Conservation (phyloP, 2,329 filamentous ascomycete genomes). For the Pestalotiopsis sp. region DNA sequence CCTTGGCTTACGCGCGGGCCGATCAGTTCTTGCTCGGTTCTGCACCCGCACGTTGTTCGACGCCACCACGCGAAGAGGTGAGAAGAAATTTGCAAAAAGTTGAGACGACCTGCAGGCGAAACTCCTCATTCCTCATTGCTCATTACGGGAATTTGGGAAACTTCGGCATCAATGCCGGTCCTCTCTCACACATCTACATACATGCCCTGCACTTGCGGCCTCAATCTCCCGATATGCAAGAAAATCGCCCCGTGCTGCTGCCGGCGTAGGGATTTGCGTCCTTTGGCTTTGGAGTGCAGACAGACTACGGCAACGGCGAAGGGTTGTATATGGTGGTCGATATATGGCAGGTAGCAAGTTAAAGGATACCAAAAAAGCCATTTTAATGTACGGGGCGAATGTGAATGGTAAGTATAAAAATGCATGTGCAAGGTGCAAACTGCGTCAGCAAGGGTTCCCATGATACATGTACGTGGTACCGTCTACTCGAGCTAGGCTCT, state of each 20-base stretch:
- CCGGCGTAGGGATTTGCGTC: background rate
- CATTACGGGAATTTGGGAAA: background rate
- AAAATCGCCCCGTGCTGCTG: slow-evolving; percentile 25
- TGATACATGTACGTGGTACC: slow-evolving; percentile 23
- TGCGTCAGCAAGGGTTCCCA: background rate
- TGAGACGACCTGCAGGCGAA: background rate
- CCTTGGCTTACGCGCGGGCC: background rate
- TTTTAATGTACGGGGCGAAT: too few species aligned
- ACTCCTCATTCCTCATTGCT: background rate
- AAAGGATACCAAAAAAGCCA: too few species aligned
- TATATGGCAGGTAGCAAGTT: too few species aligned
- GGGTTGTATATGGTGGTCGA: too few species aligned
- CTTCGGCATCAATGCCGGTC: slow-evolving; percentile 21
- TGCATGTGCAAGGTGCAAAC: background rate
- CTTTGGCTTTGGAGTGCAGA: background rate
- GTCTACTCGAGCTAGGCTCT: slow-evolving; percentile 25
- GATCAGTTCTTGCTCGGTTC: slow-evolving; percentile 5
- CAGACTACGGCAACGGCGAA: background rate
- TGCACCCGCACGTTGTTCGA: background rate
- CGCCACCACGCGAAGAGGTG: background rate
- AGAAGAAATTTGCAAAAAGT: background rate
- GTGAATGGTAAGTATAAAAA: background rate
- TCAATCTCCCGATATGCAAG: slow-evolving; percentile 31
- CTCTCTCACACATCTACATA: slow-evolving; percentile 25
- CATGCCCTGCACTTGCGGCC: slow-evolving; percentile 29